phyloP scores from a whole-genome alignment of 2,329 filamentous ascomycete species.

The Diaporthe batatas region DNA sequence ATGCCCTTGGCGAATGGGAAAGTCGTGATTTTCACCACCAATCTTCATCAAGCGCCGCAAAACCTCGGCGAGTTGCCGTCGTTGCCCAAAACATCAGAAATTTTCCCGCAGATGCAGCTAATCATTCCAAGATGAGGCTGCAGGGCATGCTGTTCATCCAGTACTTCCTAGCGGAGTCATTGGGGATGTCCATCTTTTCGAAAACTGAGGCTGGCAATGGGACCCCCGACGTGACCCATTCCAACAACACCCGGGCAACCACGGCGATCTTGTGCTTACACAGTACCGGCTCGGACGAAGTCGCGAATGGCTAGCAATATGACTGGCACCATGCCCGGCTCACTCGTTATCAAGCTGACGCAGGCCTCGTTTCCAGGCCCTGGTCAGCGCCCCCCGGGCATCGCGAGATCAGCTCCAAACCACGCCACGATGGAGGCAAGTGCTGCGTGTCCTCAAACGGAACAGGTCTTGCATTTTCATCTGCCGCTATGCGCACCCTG shows the following conservation, averaged over 20 bases:
- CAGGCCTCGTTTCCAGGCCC: slow-evolving; percentile 13
- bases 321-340: slow-evolving; percentile 21
- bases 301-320: slow-evolving; percentile 9
- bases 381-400: slow-evolving; percentile 17
- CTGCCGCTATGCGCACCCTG: slow-evolving; percentile 21
- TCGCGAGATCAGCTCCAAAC: slow-evolving; percentile 11
- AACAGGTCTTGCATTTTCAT: slow-evolving; percentile 11
- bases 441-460: slow-evolving; percentile 23
- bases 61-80: slow-evolving; percentile 21
- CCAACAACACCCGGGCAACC: neutral
- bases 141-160: slow-evolving; percentile 1
- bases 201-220: slow-evolving; percentile 17
- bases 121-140: slow-evolving; percentile 3
- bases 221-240: neutral
- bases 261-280: neutral
- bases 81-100: neutral
- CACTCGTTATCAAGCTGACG: slow-evolving; percentile 18
- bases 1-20: slow-evolving; percentile 15
- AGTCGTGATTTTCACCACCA: slow-evolving; percentile 16
- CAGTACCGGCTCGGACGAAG: neutral
- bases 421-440: slow-evolving; percentile 30
- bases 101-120: neutral
- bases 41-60: slow-evolving; percentile 20
- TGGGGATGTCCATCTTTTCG: neutral
- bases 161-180: slow-evolving; percentile 11